Percentiles rank a stretch among this genome's conserved stretches.
Evolutionary conservation across 2,329 filamentous ascomycete species (phyloP).

Genomic region (Daldinia eschscholtzii): DNA sequence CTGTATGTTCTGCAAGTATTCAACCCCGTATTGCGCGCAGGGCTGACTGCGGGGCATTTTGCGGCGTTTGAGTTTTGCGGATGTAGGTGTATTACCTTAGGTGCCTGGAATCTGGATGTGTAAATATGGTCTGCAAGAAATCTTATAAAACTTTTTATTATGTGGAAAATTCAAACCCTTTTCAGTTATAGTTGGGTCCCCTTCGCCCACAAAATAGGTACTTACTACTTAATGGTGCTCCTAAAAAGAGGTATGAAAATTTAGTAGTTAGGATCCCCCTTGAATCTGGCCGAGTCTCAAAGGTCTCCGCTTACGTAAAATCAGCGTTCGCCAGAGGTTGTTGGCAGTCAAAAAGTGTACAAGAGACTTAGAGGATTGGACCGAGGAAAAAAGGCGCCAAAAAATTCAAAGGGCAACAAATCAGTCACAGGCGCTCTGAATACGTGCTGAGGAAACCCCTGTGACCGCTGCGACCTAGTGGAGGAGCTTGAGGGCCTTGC

Average conservation of each 20-base stretch:
- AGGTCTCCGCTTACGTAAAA: slow-evolving; percentile 37
- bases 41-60: slow-evolving; percentile 27
- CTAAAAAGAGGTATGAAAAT: slow-evolving; percentile 16
- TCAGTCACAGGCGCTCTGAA: slow-evolving; percentile 29
- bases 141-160: slow-evolving; percentile 1
- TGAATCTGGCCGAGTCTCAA: slow-evolving; percentile 4
- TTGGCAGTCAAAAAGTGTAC: not conserved
- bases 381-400: slow-evolving; percentile 12
- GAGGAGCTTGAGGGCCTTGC: slow-evolving; percentile 34
- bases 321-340: not conserved
- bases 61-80: not conserved
- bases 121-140: slow-evolving; percentile 14
- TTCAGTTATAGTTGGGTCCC: not conserved
- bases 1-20: not conserved
- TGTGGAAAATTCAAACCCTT: not conserved
- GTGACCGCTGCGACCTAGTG: slow-evolving; percentile 26
- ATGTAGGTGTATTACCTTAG: slow-evolving; percentile 1
- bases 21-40: slow-evolving; percentile 16
- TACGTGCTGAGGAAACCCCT: slow-evolving; percentile 29
- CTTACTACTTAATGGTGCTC: not conserved
- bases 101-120: not conserved
- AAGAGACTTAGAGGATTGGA: slow-evolving; percentile 1
- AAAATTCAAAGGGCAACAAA: slow-evolving; percentile 14
- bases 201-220: not conserved
- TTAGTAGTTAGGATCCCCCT: slow-evolving; percentile 19